Percentiles rank a stretch among this genome's conserved stretches.
Evolutionary conservation across 768 basidiomycete genomes (phyloP).

Genomic region (Cubamyces lactineus): DNA sequence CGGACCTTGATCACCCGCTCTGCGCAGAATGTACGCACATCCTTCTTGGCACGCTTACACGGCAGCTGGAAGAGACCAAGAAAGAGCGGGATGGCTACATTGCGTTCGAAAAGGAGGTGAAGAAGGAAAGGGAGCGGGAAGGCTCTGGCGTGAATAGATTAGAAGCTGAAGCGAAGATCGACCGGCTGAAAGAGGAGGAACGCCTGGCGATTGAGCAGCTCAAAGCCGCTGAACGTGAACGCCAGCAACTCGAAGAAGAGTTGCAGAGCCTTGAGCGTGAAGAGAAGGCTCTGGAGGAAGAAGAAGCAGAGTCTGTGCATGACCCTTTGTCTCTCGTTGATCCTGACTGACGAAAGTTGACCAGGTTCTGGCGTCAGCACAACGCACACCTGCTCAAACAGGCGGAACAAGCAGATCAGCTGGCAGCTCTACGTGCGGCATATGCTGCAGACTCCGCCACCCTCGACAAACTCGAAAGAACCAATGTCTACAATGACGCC

Average conservation of each 20-base stretch:
- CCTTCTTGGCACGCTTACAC: slow-evolving; percentile 72
- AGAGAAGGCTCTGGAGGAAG: slow-evolving; percentile 75
- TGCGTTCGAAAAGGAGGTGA: slow-evolving; percentile 87
- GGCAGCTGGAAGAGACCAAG: slow-evolving; percentile 86
- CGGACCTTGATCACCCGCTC: slow-evolving; percentile 89
- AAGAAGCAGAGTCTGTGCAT: slow-evolving; percentile 77
- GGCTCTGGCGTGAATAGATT: slow-evolving; percentile 57
- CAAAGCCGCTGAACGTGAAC: slow-evolving; percentile 75
- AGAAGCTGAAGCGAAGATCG: slow-evolving; percentile 74
- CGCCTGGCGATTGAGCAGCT: slow-evolving; percentile 72
- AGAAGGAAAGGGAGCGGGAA: slow-evolving; percentile 79
- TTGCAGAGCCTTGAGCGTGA: slow-evolving; percentile 70
- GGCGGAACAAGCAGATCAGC: slow-evolving; percentile 68
- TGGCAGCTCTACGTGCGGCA: slow-evolving; percentile 74
- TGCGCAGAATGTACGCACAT: slow-evolving; percentile 94
- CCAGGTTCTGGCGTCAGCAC: slow-evolving; percentile 81
- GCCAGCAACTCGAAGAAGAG: slow-evolving; percentile 75
- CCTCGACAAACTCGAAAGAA: slow-evolving; percentile 83
- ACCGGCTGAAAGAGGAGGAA: slow-evolving; percentile 71
- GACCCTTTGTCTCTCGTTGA: neutral
- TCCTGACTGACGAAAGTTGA: slow-evolving; percentile 9
- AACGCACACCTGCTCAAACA: slow-evolving; percentile 69
- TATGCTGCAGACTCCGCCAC: slow-evolving; percentile 78
- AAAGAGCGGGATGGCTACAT: slow-evolving; percentile 92
- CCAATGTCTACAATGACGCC: slow-evolving; percentile 94